These are phyloP conservation scores for Mycena albidolilacea DNA, from an alignment of 768 basidiomycete species.

Conservation along the genomic window DNA sequence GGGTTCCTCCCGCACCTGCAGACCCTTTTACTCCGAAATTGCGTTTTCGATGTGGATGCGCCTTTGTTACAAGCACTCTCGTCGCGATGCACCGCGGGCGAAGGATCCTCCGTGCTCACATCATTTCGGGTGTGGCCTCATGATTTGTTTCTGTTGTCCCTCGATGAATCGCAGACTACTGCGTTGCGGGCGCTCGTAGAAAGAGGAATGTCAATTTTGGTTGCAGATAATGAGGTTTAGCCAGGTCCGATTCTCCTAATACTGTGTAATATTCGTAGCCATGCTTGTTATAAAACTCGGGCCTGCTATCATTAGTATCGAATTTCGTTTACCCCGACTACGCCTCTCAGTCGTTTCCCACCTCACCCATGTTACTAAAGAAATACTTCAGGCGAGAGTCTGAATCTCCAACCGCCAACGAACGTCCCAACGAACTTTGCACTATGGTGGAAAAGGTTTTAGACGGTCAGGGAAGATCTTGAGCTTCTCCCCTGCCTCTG, in stretches of 20 bases:
- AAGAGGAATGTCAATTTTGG: neutral
- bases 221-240: too few species aligned
- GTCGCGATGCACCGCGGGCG: neutral
- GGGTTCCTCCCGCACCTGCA: neutral
- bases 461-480: neutral
- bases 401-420: neutral
- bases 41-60: neutral
- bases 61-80: neutral
- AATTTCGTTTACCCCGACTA: too few species aligned
- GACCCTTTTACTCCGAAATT: neutral
- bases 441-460: constrained; percentile 11
- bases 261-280: too few species aligned
- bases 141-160: neutral
- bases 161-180: neutral
- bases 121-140: neutral
- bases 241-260: too few species aligned
- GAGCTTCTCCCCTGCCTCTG: neutral
- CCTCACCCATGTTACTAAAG: too few species aligned
- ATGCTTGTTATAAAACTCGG: too few species aligned
- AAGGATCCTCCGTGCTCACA: neutral
- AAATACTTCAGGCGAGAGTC: neutral
- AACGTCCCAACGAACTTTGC: too few species aligned
- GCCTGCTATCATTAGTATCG: too few species aligned
- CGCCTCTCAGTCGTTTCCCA: too few species aligned
- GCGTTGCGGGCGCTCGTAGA: neutral